Conservation (phyloP, 768 basidiomycete species). For the Pleurotus pulmonarius region DNA sequence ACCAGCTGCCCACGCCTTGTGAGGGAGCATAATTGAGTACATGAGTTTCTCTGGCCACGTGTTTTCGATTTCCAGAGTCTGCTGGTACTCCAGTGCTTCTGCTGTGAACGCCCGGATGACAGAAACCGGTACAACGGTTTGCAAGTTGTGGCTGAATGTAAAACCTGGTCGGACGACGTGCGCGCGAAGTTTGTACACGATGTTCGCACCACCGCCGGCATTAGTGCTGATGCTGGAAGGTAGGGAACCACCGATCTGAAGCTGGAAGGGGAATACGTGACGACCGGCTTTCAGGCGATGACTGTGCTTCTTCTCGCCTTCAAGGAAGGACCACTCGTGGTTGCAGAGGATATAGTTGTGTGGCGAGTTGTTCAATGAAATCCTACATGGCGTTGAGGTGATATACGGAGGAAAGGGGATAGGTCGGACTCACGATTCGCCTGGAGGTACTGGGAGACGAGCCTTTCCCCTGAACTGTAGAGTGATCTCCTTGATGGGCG, state of each 20-base stretch:
- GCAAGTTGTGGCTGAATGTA: slow-evolving; percentile 53
- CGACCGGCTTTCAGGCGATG: slow-evolving; percentile 96
- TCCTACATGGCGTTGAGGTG: slow-evolving; percentile 21
- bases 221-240: slow-evolving; percentile 71
- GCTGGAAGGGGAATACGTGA: slow-evolving; percentile 89
- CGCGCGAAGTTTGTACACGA: slow-evolving; percentile 89
- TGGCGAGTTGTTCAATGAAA: slow-evolving; percentile 38
- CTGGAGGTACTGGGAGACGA: slow-evolving; percentile 53
- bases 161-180: slow-evolving; percentile 76
- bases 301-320: slow-evolving; percentile 70
- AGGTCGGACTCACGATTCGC: slow-evolving; percentile 51
- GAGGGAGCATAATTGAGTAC: slow-evolving; percentile 91
- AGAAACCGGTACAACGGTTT: slow-evolving; percentile 55
- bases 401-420: slow-evolving; percentile 5
- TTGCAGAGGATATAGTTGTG: slow-evolving; percentile 64
- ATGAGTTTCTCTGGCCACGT: slow-evolving; percentile 98
- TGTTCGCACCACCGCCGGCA: slow-evolving; percentile 54
- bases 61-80: slow-evolving; percentile 93
- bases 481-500: slow-evolving; percentile 79
- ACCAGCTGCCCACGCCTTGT: slow-evolving; percentile 94
- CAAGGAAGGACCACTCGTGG: slow-evolving; percentile 92
- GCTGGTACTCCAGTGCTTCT: slow-evolving; percentile 92
- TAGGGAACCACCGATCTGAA: slow-evolving; percentile 79
- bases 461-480: slow-evolving; percentile 85
- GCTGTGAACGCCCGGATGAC: slow-evolving; percentile 71